Evolutionary conservation across 805 yeast species (phyloP), one percentile per base, ranked within the genome.

Genomic region (Metschnikowia sp.): DNA sequence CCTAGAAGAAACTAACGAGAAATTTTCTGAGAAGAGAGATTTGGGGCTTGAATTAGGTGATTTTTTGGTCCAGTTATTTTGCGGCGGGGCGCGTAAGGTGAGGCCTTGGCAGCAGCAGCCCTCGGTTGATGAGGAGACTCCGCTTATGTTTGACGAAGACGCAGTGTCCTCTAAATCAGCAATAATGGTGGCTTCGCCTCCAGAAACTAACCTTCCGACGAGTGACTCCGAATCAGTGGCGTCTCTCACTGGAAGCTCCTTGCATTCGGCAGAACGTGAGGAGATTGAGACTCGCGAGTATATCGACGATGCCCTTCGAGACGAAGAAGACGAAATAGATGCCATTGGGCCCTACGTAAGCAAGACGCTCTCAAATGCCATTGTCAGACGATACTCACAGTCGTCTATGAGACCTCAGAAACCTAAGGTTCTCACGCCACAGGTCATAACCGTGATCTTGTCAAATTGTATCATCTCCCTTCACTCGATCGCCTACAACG

Each of bases 1-100:
- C 51, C 60, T 80, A 36, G 82, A 78, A 51, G 84, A 80, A 57
- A 78, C 83, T 3, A 81, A 77, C 53, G 72, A 66, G 12, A 56
- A 60, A 18, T 59, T 63, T 35, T 69, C 66, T 48, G 50, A 62
- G 41, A 62, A 69, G 42, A 66, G 65, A 45, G 84, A 81, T 56
- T 50, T 58, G 33, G 80, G 82, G 4, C 54, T 78, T 4, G 75
- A 68, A 26, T 22, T 70, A 10, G 83, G 83, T 30, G 80, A 77
- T 50, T 44, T 47, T 32, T 40, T 68, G 42, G 30, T 42, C 30
- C 44, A 48, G 12, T 19, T 38, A 10, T 8, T 45, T 10, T 19
- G 63, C 13, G 69, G 69, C 11, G 47, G 55, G 15, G 39, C 47
- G 10, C 47, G 49, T 9, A 58, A 58, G 3, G 35, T 35, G 6